These are phyloP conservation scores for Dicorynia guianensis DNA, from an alignment of 306 rosid genomes.

Conservation along the genomic window DNA sequence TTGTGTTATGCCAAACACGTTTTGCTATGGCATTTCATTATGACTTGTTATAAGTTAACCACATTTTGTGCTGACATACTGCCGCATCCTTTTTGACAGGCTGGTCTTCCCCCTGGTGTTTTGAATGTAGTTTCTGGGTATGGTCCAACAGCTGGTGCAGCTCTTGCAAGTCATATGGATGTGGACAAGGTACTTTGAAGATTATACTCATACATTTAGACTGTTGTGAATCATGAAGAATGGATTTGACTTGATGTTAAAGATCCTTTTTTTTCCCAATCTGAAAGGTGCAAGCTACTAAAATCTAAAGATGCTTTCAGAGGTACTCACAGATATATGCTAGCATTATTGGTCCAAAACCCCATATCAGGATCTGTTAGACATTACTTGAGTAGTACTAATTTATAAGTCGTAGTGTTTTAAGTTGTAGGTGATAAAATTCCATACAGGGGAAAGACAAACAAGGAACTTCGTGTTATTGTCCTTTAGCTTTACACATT, in stretches of 20 bases:
- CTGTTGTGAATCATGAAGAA: conserved; percentile 5
- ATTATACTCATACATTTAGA: conserved; percentile 1
- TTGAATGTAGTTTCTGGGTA: conserved; percentile 81
- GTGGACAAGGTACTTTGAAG: conserved; percentile 83
- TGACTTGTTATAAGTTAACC: conserved; percentile 18
- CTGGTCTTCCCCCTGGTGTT: conserved; percentile 98
- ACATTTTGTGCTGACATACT: conserved; percentile 12
- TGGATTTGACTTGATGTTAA: conserved; percentile 20
- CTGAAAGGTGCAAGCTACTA: neutral
- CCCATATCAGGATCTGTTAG: neutral
- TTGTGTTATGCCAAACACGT: neutral
- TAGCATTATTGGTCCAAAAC: neutral
- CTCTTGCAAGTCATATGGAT: conserved; percentile 93
- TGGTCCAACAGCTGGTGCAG: conserved; percentile 92
- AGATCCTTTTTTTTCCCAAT: neutral
- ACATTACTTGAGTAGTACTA: neutral
- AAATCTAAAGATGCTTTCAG: neutral
- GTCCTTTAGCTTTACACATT: neutral
- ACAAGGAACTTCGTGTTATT: neutral
- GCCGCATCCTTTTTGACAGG: conserved; percentile 54
- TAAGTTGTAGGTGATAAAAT: neutral
- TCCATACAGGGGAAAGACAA: neutral
- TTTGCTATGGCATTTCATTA: conserved; percentile 9
- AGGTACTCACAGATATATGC: neutral
- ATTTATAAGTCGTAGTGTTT: neutral